phyloP scores from a whole-genome alignment of 257 asterid species.

The Primulina tabacum region DNA sequence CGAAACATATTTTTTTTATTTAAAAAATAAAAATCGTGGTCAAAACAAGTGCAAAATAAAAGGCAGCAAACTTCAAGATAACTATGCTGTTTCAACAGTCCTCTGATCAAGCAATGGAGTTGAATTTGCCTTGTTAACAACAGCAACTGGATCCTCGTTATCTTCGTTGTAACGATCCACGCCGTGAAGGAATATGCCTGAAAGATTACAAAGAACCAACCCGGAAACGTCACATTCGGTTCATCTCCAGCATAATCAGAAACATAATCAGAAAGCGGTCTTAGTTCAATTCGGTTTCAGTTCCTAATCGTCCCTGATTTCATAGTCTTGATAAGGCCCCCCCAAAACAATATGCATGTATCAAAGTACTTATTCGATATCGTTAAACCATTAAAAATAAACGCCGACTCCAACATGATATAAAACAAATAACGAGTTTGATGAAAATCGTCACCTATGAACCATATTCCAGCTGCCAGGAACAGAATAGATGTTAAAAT shows the following conservation, averaged over 20 bases:
- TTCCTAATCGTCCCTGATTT: neutral
- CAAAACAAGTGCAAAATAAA: neutral
- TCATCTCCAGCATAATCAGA: neutral
- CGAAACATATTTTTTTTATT: neutral
- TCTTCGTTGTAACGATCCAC: conserved; percentile 80
- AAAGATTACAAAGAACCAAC: neutral
- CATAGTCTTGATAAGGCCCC: neutral
- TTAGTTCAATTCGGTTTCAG: too few relatives aligned
- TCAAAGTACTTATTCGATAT: neutral
- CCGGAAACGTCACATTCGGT: neutral
- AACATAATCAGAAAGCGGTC: neutral
- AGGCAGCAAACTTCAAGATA: conserved; percentile 1
- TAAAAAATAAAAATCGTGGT: neutral
- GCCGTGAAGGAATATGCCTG: conserved; percentile 68
- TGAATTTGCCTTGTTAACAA: conserved; percentile 38
- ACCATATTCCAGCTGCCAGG: conserved; percentile 76
- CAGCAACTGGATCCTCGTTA: conserved; percentile 32
- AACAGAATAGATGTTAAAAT: conserved; percentile 70
- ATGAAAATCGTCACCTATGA: conserved; percentile 42
- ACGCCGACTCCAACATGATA: neutral
- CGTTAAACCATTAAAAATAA: neutral
- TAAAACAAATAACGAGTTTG: neutral
- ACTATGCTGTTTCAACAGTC: conserved; percentile 28
- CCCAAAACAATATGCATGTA: neutral
- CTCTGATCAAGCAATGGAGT: conserved; percentile 68